Evolutionary conservation across 106 monocot genomes (phyloP), one percentile per base, ranked within the genome.

Genomic region (Gastrodia elata): DNA sequence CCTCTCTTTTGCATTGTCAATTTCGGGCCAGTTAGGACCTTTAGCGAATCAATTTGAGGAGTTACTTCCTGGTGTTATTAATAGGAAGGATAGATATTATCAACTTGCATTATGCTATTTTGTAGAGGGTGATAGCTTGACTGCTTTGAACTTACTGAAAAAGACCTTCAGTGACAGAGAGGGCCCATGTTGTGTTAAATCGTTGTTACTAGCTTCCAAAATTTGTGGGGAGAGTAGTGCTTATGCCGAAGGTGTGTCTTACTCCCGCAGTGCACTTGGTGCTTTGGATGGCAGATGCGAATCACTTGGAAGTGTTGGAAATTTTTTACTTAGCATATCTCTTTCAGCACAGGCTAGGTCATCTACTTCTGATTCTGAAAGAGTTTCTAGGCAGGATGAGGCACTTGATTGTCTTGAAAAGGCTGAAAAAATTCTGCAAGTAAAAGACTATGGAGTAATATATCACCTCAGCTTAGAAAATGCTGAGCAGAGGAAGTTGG

Each of bases 401-500:
- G 92, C 96, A 42, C 86, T 97, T 68, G 77, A 82, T 42, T 87
- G 24, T 0, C 74, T 97, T 25, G 83, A 86, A 42, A 83, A 73
- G 28, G 84, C 96, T 67, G 78, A 84, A 71, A 75, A 76, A 61
- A 65, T 76, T 71, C 80, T 68, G 49, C 57, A 74, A 75, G 84
- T 75, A 68, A 83, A 77, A 38, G 92, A 97, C 68, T 52, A n/a
- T 73, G 58, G 71, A 58, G 59, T 83, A n/a, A 16, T 97, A 58
- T 85, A 77, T 73, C 74, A 64, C 74, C 85, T 97, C 38, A 83
- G 87, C 56, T 38, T 97, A 46, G 96, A 92, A 81, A 73, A 86
- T 88, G 96, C 96, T 37, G 92, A 92, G 42, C 87, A 90, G 78
- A 86, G 96, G 71, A 92, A 87, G 76, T 83, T 97, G 79, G 86